Conservation (phyloP, 805 yeast species). For the Wickerhamomyces rabaulensis region DNA sequence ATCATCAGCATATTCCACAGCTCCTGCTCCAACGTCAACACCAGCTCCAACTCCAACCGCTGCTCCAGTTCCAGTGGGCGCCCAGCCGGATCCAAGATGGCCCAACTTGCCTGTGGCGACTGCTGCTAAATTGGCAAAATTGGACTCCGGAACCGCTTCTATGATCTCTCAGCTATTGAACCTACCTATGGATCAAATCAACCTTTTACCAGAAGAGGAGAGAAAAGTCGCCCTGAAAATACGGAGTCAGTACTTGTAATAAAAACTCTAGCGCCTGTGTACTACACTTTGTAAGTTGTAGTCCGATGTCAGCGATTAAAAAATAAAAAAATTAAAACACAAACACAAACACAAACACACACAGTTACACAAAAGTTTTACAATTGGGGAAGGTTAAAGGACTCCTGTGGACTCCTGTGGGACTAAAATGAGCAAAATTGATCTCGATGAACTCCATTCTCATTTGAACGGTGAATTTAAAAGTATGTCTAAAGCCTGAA, state of each 20-base stretch:
- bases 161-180: constrained; percentile 9
- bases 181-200: constrained; percentile 4
- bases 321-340: neutral
- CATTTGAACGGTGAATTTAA: constrained; percentile 1
- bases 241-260: neutral
- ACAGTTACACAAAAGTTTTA: too few species aligned
- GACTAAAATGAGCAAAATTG: neutral
- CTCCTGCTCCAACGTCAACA: too few species aligned
- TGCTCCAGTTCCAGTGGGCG: neutral
- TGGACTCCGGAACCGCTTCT: constrained; percentile 3
- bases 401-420: too few species aligned
- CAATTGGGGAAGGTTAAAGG: too few species aligned
- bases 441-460: neutral
- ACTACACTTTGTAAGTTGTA: too few species aligned
- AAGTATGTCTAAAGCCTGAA: constrained; percentile 1
- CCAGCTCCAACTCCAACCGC: too few species aligned
- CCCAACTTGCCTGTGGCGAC: constrained; percentile 6
- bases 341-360: neutral
- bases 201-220: constrained; percentile 4
- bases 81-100: constrained; percentile 7
- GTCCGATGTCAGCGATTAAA: too few species aligned
- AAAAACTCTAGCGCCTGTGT: too few species aligned
- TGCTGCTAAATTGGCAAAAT: constrained; percentile 2
- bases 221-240: neutral
- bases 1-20: neutral